phyloP scores from a whole-genome alignment of 2,329 filamentous ascomycete species.

The Ophiostoma tasmaniense region DNA sequence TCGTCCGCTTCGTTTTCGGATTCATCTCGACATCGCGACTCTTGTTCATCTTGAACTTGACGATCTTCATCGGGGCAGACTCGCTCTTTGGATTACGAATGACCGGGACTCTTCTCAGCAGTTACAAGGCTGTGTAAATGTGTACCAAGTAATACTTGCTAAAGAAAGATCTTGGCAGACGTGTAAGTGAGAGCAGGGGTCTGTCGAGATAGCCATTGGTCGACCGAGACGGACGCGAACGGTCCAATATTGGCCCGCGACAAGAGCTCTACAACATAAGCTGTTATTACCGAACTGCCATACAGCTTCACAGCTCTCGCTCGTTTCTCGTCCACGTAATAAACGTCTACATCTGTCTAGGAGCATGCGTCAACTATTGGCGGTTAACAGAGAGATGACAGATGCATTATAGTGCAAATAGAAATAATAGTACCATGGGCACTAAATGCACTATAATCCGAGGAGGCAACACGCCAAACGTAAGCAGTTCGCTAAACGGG shows the following conservation, averaged over 20 bases:
- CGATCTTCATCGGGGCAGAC: not conserved
- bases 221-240: constrained; percentile 10
- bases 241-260: constrained; percentile 10
- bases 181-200: not conserved
- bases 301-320: not conserved
- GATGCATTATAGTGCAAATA: not conserved
- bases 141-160: not conserved
- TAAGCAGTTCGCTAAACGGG: not conserved
- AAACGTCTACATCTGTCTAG: too few relatives aligned
- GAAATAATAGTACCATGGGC: rapidly evolving
- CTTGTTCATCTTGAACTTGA: not conserved
- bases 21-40: not conserved
- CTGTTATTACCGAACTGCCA: not conserved
- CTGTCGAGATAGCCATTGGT: not conserved
- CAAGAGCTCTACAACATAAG: not conserved
- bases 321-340: not conserved
- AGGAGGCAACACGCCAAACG: not conserved
- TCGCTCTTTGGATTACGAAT: not conserved
- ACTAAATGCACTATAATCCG: not conserved
- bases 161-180: not conserved
- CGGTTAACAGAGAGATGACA: not conserved
- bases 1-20: not conserved
- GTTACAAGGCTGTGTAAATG: not conserved
- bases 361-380: not conserved
- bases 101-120: not conserved